A percentile compares a stretch with the other conserved stretches of the same genome.
These are phyloP conservation scores for Tardiomyces blankii DNA, from an alignment of 1,139 yeast species.

Conservation along the genomic window DNA sequence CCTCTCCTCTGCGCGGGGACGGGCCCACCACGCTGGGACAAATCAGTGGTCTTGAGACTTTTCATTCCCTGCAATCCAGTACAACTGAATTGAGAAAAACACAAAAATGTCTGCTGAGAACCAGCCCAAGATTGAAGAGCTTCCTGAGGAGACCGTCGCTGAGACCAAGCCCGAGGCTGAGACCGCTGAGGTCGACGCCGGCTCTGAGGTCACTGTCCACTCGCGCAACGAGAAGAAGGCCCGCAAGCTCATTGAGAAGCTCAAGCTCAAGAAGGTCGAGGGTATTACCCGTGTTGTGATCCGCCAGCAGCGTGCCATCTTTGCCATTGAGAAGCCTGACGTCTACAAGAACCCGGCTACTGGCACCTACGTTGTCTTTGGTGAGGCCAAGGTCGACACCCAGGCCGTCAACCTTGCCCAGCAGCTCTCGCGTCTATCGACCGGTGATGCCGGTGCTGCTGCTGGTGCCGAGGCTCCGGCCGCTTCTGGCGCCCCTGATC, in stretches of 20 bases:
- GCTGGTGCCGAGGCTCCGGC: constrained; percentile 29
- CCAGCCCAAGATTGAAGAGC: constrained; percentile 22
- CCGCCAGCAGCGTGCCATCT: constrained; percentile 90
- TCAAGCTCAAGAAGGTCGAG: constrained; percentile 82
- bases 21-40: too few relatives aligned
- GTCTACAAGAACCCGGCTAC: constrained; percentile 84
- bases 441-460: constrained; percentile 23
- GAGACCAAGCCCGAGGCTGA: constrained; percentile 30
- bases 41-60: too few relatives aligned
- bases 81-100: not conserved
- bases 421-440: constrained; percentile 24
- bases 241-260: constrained; percentile 79
- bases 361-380: constrained; percentile 93
- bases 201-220: constrained; percentile 75
- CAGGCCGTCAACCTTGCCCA: constrained; percentile 25
- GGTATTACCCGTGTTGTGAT: constrained; percentile 94
- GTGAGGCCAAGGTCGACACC: constrained; percentile 89
- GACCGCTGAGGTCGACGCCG: constrained; percentile 55
- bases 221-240: constrained; percentile 95
- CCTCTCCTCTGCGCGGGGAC: too few relatives aligned
- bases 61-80: too few relatives aligned
- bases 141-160: constrained; percentile 18
- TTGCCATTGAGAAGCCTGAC: constrained; percentile 90
- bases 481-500: constrained; percentile 60
- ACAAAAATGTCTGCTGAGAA: constrained; percentile 11